Conservation (phyloP, 2,329 filamentous ascomycete genomes). For the Immersiporthe knoxdaviesiana region DNA sequence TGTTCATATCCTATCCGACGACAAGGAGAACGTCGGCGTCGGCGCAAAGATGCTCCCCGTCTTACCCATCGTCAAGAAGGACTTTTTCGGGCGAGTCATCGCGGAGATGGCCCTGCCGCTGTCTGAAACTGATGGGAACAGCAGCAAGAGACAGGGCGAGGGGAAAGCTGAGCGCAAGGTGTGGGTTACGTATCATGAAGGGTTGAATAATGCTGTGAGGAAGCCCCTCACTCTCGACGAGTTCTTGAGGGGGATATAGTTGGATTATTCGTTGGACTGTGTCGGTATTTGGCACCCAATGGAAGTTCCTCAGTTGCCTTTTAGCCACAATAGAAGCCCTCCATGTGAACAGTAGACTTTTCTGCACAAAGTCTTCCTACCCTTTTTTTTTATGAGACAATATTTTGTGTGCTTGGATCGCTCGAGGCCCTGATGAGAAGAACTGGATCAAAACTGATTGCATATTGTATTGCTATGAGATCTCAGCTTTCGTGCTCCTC, state of each 20-base stretch:
- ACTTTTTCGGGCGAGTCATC: slow-evolving; percentile 39
- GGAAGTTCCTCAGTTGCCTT: background rate
- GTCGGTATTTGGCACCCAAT: background rate
- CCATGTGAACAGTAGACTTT: background rate
- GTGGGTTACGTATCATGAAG: slow-evolving; percentile 90
- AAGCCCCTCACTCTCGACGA: slow-evolving; percentile 84
- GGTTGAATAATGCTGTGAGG: slow-evolving; percentile 87
- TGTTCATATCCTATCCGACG: slow-evolving; percentile 30
- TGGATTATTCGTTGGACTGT: background rate
- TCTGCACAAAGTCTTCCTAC: background rate
- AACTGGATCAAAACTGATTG: too few relatives aligned
- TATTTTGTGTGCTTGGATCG: too few relatives aligned
- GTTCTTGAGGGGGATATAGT: slow-evolving; percentile 68
- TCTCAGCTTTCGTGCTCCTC: background rate
- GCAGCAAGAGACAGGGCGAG: slow-evolving; percentile 32
- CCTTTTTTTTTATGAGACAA: background rate
- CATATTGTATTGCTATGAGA: background rate
- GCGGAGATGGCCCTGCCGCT: slow-evolving; percentile 61
- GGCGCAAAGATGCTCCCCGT: slow-evolving; percentile 36
- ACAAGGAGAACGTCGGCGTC: slow-evolving; percentile 45
- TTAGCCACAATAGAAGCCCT: background rate
- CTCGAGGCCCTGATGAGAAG: too few relatives aligned
- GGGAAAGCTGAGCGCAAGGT: slow-evolving; percentile 61
- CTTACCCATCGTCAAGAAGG: slow-evolving; percentile 34
- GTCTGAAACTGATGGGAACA: slow-evolving; percentile 47